Evolutionary conservation across 306 rosid genomes (phyloP).

Genomic region (Inga oerstediana): DNA sequence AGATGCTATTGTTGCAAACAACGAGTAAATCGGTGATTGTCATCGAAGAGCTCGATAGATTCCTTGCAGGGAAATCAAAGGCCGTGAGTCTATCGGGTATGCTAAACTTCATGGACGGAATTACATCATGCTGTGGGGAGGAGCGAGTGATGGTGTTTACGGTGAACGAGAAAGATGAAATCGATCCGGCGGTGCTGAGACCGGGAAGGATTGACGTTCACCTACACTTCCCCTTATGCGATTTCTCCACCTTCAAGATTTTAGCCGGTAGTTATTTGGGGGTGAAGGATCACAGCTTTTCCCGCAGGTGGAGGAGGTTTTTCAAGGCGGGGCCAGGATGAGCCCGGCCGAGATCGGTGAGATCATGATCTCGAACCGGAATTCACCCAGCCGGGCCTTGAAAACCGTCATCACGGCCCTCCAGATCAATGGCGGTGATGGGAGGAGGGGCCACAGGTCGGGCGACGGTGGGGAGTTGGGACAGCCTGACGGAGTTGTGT

Average conservation of each 20-base stretch:
- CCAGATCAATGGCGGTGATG: slow-evolving; percentile 38
- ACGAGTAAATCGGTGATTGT: slow-evolving; percentile 72
- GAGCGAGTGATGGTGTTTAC: slow-evolving; percentile 89
- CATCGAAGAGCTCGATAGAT: slow-evolving; percentile 80
- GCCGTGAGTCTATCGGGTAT: slow-evolving; percentile 58
- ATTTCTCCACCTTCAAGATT: slow-evolving; percentile 78
- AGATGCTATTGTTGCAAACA: slow-evolving; percentile 62
- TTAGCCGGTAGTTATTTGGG: slow-evolving; percentile 73
- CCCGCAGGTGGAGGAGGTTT: slow-evolving; percentile 76
- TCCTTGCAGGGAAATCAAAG: slow-evolving; percentile 41
- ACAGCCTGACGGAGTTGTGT: slow-evolving; percentile 38
- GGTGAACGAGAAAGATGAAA: slow-evolving; percentile 54
- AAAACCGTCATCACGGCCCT: slow-evolving; percentile 80
- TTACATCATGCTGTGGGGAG: slow-evolving; percentile 69
- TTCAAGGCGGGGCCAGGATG: slow-evolving; percentile 65
- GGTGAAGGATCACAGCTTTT: slow-evolving; percentile 92
- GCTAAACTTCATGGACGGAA: slow-evolving; percentile 90
- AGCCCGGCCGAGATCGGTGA: slow-evolving; percentile 89
- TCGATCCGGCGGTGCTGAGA: slow-evolving; percentile 67
- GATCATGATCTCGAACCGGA: slow-evolving; percentile 89
- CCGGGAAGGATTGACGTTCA: slow-evolving; percentile 89
- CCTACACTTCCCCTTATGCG: slow-evolving; percentile 78
- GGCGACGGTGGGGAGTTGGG: slow-evolving; percentile 36
- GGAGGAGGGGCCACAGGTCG: slow-evolving; percentile 33
- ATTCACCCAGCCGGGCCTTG: slow-evolving; percentile 83